Base-by-base conservation (phyloP, 306 rosid species). In the Pyrus bretschneideri region DNA sequence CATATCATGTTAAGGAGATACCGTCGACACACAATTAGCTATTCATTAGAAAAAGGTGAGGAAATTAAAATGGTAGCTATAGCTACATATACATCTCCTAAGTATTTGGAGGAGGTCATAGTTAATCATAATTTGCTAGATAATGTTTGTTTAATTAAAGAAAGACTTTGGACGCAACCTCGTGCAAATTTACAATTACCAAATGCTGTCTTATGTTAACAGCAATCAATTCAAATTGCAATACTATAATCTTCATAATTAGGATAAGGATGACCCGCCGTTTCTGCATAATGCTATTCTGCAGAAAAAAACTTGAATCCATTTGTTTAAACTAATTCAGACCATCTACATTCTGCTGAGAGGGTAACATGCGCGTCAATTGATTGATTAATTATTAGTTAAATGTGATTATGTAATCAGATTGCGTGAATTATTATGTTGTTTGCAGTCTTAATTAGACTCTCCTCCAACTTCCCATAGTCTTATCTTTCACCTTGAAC, bases 151-250 rank as follows among this genome's bases (percentile, higher is more conserved):
- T 17, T 25, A 61, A 27, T 61, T 14, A 25, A 75, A 23, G 46
- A 71, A 25, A 51, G 65, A 69, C 77, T 54, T 63, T 55, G 21
- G 76, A 29, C 62, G 42, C 44, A 81, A 70, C 77, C 76, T 70
- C 73, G 30, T 81, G 63, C 31, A 81, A 64, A 44, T 22, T 54
- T 15, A 52, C 77, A 71, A 78, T 58, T 57, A 11, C 7, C 11
- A 59, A 55, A 75, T 59, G 51, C 19, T 69, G 27, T 68, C 49
- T 25, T 74, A 38, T 31, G 19, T 40, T n/a, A 76, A 57, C 77
- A 5, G 59, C 33, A 73, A 15, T 60, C 44, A 40, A 30, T 25
- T 57, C 42, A 42, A 30, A 42, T 60, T 25, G 21, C 27, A 25
- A 23, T 40, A 23, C 17, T 73, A 5, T 40, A 38, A 65, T 65